phyloP scores from a whole-genome alignment of 257 asterid genomes.

The Petunia axillaris region DNA sequence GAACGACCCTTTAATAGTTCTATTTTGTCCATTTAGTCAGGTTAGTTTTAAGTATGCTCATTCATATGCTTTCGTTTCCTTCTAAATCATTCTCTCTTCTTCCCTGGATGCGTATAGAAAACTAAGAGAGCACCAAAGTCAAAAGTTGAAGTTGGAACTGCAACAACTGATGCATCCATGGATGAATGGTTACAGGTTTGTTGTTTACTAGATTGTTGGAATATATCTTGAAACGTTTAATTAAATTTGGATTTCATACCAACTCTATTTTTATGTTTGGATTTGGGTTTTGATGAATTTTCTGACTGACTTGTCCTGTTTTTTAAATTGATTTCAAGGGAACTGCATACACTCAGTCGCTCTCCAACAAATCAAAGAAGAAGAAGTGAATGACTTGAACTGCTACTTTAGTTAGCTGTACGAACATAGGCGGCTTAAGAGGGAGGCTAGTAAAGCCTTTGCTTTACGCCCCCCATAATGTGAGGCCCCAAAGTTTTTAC shows the following conservation, averaged over 20 bases:
- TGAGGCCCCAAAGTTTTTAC: too few relatives aligned
- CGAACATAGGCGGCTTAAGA: not conserved
- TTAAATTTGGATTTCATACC: not conserved
- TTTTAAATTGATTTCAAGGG: constrained; percentile 50
- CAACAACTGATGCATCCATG: constrained; percentile 79
- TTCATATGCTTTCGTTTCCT: not conserved
- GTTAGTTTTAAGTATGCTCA: not conserved
- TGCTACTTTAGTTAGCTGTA: constrained; percentile 32
- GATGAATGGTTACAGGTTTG: constrained; percentile 98
- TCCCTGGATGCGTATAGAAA: constrained; percentile 51
- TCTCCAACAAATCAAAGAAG: constrained; percentile 76
- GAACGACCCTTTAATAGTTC: too few relatives aligned
- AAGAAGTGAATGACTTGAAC: constrained; percentile 62
- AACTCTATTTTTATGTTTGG: not conserved
- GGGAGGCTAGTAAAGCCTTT: too few relatives aligned
- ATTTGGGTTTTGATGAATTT: not conserved
- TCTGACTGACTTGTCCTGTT: not conserved
- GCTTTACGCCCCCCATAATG: too few relatives aligned
- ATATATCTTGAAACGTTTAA: not conserved
- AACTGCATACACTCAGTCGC: constrained; percentile 75
- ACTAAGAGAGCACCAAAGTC: constrained; percentile 80
- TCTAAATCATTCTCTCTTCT: constrained; percentile 12
- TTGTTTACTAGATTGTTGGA: constrained; percentile 16
- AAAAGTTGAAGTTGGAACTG: constrained; percentile 93
- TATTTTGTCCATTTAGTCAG: too few relatives aligned